A percentile compares a stretch with the other conserved stretches of the same genome.
Conservation (phyloP, 169 alveolate genomes). For the Plasmodium gonderi region DNA sequence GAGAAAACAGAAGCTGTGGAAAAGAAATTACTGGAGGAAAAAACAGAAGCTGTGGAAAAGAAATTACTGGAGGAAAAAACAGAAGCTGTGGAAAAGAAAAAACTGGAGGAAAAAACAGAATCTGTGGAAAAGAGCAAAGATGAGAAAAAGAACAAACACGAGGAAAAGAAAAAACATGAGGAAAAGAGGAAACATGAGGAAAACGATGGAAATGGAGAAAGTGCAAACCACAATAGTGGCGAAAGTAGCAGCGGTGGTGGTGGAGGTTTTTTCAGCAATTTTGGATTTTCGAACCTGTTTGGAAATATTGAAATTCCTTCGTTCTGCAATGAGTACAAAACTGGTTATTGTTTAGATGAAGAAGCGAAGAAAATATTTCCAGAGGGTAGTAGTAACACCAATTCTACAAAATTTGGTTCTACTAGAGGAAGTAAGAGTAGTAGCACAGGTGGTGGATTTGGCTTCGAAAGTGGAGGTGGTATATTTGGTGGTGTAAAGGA, state of each 20-base stretch:
- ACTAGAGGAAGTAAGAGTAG: background rate
- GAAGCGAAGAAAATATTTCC: slow-evolving; percentile 19
- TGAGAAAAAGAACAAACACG: background rate
- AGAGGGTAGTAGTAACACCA: background rate
- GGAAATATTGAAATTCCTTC: background rate
- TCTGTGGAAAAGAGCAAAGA: background rate
- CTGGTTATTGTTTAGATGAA: slow-evolving; percentile 33
- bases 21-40: background rate
- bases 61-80: too few species aligned
- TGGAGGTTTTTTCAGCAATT: background rate
- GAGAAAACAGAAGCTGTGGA: too few species aligned
- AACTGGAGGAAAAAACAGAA: too few species aligned
- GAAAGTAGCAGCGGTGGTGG: background rate
- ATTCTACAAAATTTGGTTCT: background rate
- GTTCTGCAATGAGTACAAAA: slow-evolving; percentile 31
- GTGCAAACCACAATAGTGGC: background rate
- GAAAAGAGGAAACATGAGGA: background rate
- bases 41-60: background rate
- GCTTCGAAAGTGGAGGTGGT: background rate
- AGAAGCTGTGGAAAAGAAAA: too few species aligned
- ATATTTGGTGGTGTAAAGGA: background rate
- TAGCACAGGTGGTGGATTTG: background rate
- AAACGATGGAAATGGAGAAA: background rate
- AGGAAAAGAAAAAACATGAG: background rate
- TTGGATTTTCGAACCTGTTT: background rate